Percentiles rank a stretch among this genome's conserved stretches.
These are phyloP conservation scores for Helminthosporium solani DNA, from an alignment of 2,329 filamentous ascomycete species.

Conservation along the genomic window DNA sequence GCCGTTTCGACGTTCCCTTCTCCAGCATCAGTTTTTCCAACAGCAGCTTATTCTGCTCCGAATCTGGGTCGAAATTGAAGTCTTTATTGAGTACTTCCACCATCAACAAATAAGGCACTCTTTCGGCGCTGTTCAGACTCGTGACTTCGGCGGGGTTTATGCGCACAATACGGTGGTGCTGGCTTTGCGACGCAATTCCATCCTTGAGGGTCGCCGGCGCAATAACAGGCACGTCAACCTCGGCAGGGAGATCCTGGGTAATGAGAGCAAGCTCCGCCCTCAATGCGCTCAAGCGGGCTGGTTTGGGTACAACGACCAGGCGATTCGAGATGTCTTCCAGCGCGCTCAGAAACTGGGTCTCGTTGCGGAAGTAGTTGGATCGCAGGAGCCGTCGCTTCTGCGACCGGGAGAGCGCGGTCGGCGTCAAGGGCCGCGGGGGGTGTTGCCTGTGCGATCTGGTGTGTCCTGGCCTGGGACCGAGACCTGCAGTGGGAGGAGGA, in stretches of 20 bases:
- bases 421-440: conserved; percentile 55
- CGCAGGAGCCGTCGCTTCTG: conserved; percentile 73
- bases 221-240: conserved; percentile 80
- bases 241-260: conserved; percentile 76
- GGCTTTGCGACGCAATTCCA: conserved; percentile 71
- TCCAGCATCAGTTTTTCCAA: conserved; percentile 65
- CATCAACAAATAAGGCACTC: conserved; percentile 83
- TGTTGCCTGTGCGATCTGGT: conserved; percentile 58
- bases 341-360: conserved; percentile 78
- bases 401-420: conserved; percentile 61
- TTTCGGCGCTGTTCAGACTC: conserved; percentile 82
- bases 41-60: conserved; percentile 69
- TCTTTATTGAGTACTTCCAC: conserved; percentile 79
- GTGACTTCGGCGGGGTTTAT: conserved; percentile 82
- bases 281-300: conserved; percentile 75
- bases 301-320: conserved; percentile 79
- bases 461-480: conserved; percentile 36
- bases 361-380: conserved; percentile 79
- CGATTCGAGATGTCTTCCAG: conserved; percentile 82
- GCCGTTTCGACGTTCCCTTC: conserved; percentile 56
- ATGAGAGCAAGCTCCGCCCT: conserved; percentile 79
- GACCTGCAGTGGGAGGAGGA: conserved; percentile 44
- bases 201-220: conserved; percentile 73
- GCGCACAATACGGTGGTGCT: conserved; percentile 79
- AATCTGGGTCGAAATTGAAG: conserved; percentile 78